Percentiles rank a stretch among this genome's conserved stretches.
phyloP scores from a whole-genome alignment of 805 yeast genomes.

The Schizosaccharomyces osmophilus region DNA sequence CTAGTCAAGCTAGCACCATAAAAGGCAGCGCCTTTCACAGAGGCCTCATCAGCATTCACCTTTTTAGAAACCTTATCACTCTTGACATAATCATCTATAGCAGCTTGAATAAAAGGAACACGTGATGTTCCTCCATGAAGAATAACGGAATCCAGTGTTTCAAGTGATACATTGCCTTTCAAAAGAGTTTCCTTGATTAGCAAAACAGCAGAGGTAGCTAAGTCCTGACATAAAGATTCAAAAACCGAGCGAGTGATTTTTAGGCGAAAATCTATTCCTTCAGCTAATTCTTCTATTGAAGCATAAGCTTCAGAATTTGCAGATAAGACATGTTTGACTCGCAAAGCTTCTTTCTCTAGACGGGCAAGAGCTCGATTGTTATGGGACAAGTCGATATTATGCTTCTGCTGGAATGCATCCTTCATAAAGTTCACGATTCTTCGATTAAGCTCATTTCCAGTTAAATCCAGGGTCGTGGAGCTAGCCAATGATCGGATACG shows the following conservation, averaged over 20 bases:
- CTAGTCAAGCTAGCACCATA: constrained; percentile 56
- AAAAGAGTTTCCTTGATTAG: constrained; percentile 33
- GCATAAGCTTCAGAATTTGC: constrained; percentile 66
- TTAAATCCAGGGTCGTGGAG: constrained; percentile 40
- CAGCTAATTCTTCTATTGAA: constrained; percentile 46
- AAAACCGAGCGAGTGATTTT: constrained; percentile 55
- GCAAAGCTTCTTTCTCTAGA: constrained; percentile 63
- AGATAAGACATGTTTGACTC: constrained; percentile 63
- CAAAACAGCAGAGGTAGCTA: constrained; percentile 18
- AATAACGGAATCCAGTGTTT: constrained; percentile 38
- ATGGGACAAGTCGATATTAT: constrained; percentile 20
- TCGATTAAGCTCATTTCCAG: constrained; percentile 54
- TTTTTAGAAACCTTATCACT: constrained; percentile 45
- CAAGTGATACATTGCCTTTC: constrained; percentile 9
- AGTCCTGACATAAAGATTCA: constrained; percentile 27
- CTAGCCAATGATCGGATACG: constrained; percentile 43
- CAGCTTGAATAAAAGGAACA: constrained; percentile 60
- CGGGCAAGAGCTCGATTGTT: constrained; percentile 39
- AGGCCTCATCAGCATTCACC: constrained; percentile 89
- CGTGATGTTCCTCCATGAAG: constrained; percentile 80
- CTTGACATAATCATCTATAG: constrained; percentile 18
- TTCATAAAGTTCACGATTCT: constrained; percentile 36
- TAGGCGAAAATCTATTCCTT: constrained; percentile 52
- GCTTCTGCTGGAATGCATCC: constrained; percentile 28
- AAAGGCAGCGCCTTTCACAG: constrained; percentile 70